Percentiles rank a stretch among this genome's conserved stretches.
phyloP scores from a whole-genome alignment of 805 yeast species.

The Metschnikowia lachancei region DNA sequence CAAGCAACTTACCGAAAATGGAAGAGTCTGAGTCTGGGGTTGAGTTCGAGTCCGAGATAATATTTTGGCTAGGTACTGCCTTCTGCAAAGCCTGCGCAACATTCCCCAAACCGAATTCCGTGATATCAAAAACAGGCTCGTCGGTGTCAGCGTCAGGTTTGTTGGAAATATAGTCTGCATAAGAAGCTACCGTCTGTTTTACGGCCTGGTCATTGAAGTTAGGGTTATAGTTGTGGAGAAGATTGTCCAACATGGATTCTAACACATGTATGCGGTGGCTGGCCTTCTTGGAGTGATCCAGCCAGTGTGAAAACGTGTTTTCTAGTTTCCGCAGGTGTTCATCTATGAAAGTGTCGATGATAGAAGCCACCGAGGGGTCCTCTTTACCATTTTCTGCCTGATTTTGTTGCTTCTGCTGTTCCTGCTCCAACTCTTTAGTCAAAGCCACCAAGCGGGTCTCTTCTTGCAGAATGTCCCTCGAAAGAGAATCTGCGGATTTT shows the following conservation, averaged over 20 bases:
- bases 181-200: slow-evolving; percentile 61
- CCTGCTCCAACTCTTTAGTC: slow-evolving; percentile 1
- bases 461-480: slow-evolving; percentile 3
- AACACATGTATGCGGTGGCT: slow-evolving; percentile 28
- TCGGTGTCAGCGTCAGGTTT: slow-evolving; percentile 20
- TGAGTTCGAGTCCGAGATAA: not conserved
- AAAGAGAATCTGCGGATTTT: slow-evolving; percentile 1
- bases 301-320: not conserved
- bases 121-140: slow-evolving; percentile 1
- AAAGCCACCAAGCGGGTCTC: not conserved
- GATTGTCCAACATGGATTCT: slow-evolving; percentile 46
- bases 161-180: slow-evolving; percentile 47
- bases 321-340: slow-evolving; percentile 8
- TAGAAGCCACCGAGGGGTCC: not conserved
- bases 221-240: slow-evolving; percentile 66
- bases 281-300: not conserved
- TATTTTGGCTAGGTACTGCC: not conserved
- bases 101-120: slow-evolving; percentile 1
- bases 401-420: not conserved
- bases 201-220: slow-evolving; percentile 87
- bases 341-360: not conserved
- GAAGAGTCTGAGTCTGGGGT: slow-evolving; percentile 1
- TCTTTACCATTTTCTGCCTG: not conserved
- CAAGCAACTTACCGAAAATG: not conserved
- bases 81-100: slow-evolving; percentile 2